A percentile compares a stretch with the other conserved stretches of the same genome.
These are phyloP conservation scores for Polyporus arcularius DNA, from an alignment of 768 basidiomycete species.

Conservation along the genomic window DNA sequence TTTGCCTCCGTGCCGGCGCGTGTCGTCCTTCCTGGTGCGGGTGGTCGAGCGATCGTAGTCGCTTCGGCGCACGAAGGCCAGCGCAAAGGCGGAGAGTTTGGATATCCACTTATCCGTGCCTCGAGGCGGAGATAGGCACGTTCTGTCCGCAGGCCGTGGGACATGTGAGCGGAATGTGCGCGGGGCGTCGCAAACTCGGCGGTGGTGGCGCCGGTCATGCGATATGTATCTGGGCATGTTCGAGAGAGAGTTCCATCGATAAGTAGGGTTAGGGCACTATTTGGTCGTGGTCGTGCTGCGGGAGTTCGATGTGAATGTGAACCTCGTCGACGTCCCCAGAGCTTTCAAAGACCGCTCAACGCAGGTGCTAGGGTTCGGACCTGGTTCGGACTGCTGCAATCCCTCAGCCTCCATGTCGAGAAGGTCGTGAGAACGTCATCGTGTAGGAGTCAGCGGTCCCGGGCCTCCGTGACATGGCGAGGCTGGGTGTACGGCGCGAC, in stretches of 20 bases:
- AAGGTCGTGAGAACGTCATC: not conserved
- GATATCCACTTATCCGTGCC: not conserved
- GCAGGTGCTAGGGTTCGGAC: too few species aligned
- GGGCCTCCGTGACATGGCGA: not conserved
- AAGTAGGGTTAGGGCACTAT: not conserved
- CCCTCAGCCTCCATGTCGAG: too few species aligned
- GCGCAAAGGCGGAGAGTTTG: not conserved
- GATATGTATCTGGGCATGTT: not conserved
- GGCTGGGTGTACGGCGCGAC: too few species aligned
- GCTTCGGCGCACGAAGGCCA: too few species aligned
- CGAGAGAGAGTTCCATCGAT: not conserved
- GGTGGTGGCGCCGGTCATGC: not conserved
- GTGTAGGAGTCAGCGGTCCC: not conserved
- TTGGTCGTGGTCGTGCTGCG: not conserved
- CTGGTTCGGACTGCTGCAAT: too few species aligned
- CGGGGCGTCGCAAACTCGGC: not conserved
- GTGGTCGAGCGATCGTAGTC: not conserved
- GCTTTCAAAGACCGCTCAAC: too few species aligned
- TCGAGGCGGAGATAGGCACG: constrained; percentile 15
- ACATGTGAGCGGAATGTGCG: not conserved
- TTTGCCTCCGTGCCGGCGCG: not conserved
- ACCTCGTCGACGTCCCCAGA: not conserved
- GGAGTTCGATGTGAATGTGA: not conserved
- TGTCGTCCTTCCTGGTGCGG: not conserved
- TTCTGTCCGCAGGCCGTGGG: constrained; percentile 1